Percentiles rank a stretch among this genome's conserved stretches.
These are phyloP conservation scores for Termitomyces sp. DNA, from an alignment of 768 basidiomycete genomes.

Conservation along the genomic window DNA sequence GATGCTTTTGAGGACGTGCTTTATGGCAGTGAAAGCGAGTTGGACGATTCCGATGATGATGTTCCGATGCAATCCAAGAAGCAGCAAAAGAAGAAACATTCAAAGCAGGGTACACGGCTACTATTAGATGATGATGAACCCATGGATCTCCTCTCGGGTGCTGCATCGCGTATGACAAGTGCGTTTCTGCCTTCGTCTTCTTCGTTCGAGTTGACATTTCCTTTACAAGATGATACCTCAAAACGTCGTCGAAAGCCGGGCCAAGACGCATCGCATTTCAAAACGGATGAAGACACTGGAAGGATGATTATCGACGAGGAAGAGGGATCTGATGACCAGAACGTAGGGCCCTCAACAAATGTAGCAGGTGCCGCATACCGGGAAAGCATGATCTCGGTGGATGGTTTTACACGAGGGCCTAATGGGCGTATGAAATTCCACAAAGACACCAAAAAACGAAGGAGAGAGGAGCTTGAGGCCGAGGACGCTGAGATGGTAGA, in stretches of 20 bases:
- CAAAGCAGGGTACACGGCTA: slow-evolving; percentile 51
- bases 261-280: slow-evolving; percentile 82
- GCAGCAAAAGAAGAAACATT: slow-evolving; percentile 27
- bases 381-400: slow-evolving; percentile 77
- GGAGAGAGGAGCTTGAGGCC: slow-evolving; percentile 60
- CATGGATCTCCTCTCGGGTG: slow-evolving; percentile 89
- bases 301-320: slow-evolving; percentile 73
- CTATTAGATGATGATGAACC: slow-evolving; percentile 89
- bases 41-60: slow-evolving; percentile 68
- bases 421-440: slow-evolving; percentile 91
- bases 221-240: slow-evolving; percentile 33
- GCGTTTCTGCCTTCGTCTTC: slow-evolving; percentile 22
- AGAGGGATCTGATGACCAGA: slow-evolving; percentile 37
- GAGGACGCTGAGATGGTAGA: slow-evolving; percentile 79
- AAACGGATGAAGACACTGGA: slow-evolving; percentile 77
- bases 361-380: slow-evolving; percentile 77
- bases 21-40: slow-evolving; percentile 93
- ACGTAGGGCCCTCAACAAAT: slow-evolving; percentile 36
- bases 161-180: slow-evolving; percentile 67
- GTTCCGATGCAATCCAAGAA: slow-evolving; percentile 23
- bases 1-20: slow-evolving; percentile 97
- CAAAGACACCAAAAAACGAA: slow-evolving; percentile 93
- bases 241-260: slow-evolving; percentile 70
- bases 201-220: background rate
- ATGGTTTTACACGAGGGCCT: slow-evolving; percentile 83